Conservation (phyloP, 371 early-diverging fungal species). For the Mortierella sp. region DNA sequence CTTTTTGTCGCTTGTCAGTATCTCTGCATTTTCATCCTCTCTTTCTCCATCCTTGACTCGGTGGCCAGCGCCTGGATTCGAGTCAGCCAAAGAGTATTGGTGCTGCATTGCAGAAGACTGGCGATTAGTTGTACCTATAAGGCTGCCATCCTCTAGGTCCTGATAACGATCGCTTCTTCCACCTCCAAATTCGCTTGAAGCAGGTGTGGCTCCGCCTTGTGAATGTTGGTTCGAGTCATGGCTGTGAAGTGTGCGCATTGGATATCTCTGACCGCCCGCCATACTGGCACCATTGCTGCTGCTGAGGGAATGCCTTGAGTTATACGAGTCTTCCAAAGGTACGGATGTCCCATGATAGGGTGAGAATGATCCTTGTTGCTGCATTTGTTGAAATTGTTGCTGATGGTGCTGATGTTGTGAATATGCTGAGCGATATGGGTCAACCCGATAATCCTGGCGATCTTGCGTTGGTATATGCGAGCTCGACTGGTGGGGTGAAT, state of each 20-base stretch:
- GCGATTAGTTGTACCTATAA: not conserved
- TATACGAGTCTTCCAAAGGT: conserved; percentile 24
- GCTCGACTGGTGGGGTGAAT: conserved; percentile 12
- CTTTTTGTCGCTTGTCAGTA: conserved; percentile 14
- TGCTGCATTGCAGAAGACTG: conserved; percentile 12
- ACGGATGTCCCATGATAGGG: conserved; percentile 18
- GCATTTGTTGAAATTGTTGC: conserved; percentile 12
- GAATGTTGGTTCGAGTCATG: conserved; percentile 23
- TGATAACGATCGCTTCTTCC: conserved; percentile 17
- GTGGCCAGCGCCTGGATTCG: not conserved
- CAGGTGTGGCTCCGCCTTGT: conserved; percentile 8
- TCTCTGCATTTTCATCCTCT: conserved; percentile 35
- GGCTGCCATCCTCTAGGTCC: not conserved
- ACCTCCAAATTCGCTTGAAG: conserved; percentile 17
- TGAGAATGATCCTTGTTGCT: conserved; percentile 12
- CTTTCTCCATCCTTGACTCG: conserved; percentile 8
- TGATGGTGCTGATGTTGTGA: conserved; percentile 39
- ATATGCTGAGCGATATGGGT: conserved; percentile 49
- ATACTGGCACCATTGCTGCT: conserved; percentile 16
- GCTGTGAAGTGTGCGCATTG: conserved; percentile 27
- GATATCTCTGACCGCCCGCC: conserved; percentile 17
- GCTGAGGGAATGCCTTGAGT: conserved; percentile 24
- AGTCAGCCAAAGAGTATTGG: conserved; percentile 5
- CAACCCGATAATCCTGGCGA: conserved; percentile 10
- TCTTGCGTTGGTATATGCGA: conserved; percentile 11